Evolutionary conservation across 495 filamentous ascomycete genomes (phyloP).

Genomic region (Trichocladium antarcticum): DNA sequence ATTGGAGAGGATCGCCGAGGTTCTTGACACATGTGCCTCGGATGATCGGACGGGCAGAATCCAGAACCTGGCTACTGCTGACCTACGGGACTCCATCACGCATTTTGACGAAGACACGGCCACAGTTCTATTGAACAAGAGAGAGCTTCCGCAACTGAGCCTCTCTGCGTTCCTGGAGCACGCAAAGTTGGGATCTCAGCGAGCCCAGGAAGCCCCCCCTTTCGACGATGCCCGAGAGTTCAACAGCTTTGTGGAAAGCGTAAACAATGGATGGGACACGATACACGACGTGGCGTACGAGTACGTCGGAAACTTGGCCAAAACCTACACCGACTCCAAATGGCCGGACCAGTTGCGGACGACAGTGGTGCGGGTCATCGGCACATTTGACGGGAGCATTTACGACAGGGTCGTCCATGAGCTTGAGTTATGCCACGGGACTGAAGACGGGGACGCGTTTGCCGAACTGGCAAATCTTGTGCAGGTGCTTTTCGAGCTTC

Average conservation of each 20-base stretch:
- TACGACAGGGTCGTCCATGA: conserved; percentile 43
- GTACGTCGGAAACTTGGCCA: conserved; percentile 52
- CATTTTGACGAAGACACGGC: conserved; percentile 35
- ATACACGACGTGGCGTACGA: conserved; percentile 52
- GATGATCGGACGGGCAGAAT: conserved; percentile 36
- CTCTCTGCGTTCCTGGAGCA: conserved; percentile 71
- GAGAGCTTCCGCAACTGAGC: conserved; percentile 31
- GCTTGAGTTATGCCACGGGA: conserved; percentile 24
- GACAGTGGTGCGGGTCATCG: conserved; percentile 55
- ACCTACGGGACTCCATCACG: conserved; percentile 32
- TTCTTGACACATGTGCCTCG: conserved; percentile 39
- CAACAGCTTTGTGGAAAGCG: conserved; percentile 39
- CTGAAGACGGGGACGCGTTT: conserved; percentile 11
- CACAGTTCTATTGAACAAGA: conserved; percentile 33
- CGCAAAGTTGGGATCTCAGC: conserved; percentile 51
- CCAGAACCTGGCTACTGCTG: conserved; percentile 28
- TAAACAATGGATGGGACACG: conserved; percentile 48
- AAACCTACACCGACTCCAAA: conserved; percentile 49
- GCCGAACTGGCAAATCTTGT: conserved; percentile 45
- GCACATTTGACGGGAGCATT: conserved; percentile 56
- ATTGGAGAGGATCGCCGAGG: conserved; percentile 41
- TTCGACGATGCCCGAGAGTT: conserved; percentile 50
- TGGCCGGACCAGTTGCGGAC: conserved; percentile 70
- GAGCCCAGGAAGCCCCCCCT: conserved; percentile 36
- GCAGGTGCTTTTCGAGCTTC: conserved; percentile 76